Evolutionary conservation across 129 eudicot species (phyloP).

Genomic region (Solidago caesia): DNA sequence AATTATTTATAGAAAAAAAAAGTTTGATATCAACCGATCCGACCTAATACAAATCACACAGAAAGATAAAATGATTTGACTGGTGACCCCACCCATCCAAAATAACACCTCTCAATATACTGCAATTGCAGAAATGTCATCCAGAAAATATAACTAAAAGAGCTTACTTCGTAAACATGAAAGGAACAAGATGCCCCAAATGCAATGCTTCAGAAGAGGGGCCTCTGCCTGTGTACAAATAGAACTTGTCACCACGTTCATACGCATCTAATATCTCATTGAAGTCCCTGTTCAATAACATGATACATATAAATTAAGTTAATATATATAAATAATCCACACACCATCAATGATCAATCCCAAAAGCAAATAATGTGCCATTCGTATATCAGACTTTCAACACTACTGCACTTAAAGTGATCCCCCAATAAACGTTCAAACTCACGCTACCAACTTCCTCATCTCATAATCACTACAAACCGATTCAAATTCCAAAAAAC

Average conservation of each 20-base stretch:
- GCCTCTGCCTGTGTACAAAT: conserved; percentile 88
- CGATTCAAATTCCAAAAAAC: too few species aligned
- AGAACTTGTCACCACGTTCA: conserved; percentile 84
- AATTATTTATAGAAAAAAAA: too few species aligned
- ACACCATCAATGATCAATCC: neutral
- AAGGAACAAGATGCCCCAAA: conserved; percentile 89
- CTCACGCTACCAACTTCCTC: too few species aligned
- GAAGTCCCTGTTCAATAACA: conserved; percentile 47
- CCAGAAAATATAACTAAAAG: neutral
- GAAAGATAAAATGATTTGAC: too few species aligned
- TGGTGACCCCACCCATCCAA: too few species aligned
- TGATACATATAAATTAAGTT: neutral
- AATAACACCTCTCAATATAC: neutral
- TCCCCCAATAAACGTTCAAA: too few species aligned
- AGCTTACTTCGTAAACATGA: conserved; percentile 91
- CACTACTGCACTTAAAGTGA: too few species aligned
- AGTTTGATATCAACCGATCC: too few species aligned
- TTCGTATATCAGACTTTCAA: too few species aligned
- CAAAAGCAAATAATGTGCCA: too few species aligned
- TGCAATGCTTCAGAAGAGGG: conserved; percentile 90
- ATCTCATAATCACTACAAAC: too few species aligned
- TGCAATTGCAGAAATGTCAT: neutral
- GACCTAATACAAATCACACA: too few species aligned
- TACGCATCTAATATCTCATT: conserved; percentile 77
- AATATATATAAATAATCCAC: neutral